Base-by-base conservation (phyloP, 1,284 basidiomycete genomes). In the Sutorius eximius region DNA sequence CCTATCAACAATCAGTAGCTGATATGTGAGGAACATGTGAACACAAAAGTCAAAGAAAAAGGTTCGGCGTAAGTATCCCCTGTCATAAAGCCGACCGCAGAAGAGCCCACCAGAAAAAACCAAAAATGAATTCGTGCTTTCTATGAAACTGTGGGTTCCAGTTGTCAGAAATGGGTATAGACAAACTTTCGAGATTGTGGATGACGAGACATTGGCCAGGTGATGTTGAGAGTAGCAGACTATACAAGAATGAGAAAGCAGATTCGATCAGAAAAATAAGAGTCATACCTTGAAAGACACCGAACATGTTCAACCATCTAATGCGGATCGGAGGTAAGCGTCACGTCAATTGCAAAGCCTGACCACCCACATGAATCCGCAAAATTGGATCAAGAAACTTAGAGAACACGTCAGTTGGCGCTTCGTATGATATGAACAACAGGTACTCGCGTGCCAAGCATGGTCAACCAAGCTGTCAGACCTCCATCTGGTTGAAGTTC, bases 91-190 rank as follows among this genome's bases (percentile, higher is more conserved):
- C 0, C 64, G 65, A 1, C 74, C 75, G 20, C 68, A 64, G 34
- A 73, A 55, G 13, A 77, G 59, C 0, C 73, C 74, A 7, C 63
- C 64, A 1, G 69, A 65, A 20, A 78, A 68, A 12, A 75, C 65
- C 18, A 79, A 58, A 55, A 74, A 76, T 20, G 73, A 67, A 58
- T 73, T 78, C 10, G 75, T 62, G 27, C 79, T 77, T 36, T 81
- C 81, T 57, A 82, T 79, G 81, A 80, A 82, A 13, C 74, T 76
- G 51, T 4, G 34, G 30, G 0, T 22, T 16, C n/a, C n/a, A 15
- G 18, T 15, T 5, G 12, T 54, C 33, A 52, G 49, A 49, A 41
- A 13, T 16, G 30, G 22, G 4, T 3, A 27, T 43, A 33, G 38
- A 30, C 1, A 49, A 20, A 48, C 61, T 22, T 52, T 70, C 75